Conservation (phyloP, 1,284 basidiomycete species). For the Papiliotrema nemorosa region DNA sequence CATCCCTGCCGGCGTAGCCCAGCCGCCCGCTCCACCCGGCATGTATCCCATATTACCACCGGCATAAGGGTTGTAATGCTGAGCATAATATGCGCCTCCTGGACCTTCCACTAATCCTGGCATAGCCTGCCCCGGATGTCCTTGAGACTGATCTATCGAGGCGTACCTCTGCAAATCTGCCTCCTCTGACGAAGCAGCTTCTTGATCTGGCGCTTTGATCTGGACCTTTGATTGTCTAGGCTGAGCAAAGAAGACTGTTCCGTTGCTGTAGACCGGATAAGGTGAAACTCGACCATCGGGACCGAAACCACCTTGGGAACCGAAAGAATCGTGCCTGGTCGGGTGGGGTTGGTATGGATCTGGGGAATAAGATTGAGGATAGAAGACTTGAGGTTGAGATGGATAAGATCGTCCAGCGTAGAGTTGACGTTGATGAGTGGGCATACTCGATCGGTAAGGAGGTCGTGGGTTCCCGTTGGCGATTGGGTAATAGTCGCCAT, state of each 20-base stretch:
- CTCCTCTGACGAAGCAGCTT: neutral
- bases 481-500: conserved; percentile 67
- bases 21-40: neutral
- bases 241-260: conserved; percentile 27
- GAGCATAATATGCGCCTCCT: neutral
- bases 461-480: conserved; percentile 39
- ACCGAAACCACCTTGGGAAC: neutral
- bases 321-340: conserved; percentile 1
- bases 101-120: neutral
- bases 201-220: conserved; percentile 27
- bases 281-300: conserved; percentile 28
- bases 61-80: conserved; percentile 31
- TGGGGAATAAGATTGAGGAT: conserved; percentile 12
- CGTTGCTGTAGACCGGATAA: conserved; percentile 4
- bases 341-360: conserved; percentile 1
- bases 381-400: conserved; percentile 1
- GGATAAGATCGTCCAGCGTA: neutral
- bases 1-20: neutral
- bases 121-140: neutral
- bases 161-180: neutral
- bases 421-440: neutral
- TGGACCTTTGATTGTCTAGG: conserved; percentile 29
- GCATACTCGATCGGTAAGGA: conserved; percentile 2
- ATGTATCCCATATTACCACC: neutral
- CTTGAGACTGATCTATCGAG: neutral